phyloP scores from a whole-genome alignment of 805 yeast species.

The Middelhovenomyces tepae region DNA sequence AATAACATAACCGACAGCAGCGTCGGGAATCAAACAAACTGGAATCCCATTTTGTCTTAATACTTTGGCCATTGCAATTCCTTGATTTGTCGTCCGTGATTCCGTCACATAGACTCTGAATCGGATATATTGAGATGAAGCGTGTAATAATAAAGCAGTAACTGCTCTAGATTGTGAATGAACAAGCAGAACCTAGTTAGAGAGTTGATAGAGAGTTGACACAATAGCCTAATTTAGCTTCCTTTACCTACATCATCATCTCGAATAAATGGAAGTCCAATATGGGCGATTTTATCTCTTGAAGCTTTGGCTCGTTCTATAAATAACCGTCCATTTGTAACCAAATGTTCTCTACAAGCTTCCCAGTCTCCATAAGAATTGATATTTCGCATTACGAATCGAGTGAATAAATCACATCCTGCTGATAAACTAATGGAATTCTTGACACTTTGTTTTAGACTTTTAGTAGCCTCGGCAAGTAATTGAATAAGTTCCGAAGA shows the following conservation, averaged over 20 bases:
- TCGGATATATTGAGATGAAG: slow-evolving; percentile 68
- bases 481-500: slow-evolving; percentile 85
- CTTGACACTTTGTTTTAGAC: slow-evolving; percentile 67
- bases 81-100: slow-evolving; percentile 77
- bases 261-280: slow-evolving; percentile 80
- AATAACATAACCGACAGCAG: slow-evolving; percentile 87
- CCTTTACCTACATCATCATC: slow-evolving; percentile 73
- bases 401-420: slow-evolving; percentile 92
- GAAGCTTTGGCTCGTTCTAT: slow-evolving; percentile 87
- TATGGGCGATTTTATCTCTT: slow-evolving; percentile 76
- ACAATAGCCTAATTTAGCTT: slow-evolving; percentile 16
- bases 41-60: slow-evolving; percentile 72
- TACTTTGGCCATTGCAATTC: slow-evolving; percentile 58
- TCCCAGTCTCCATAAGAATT: slow-evolving; percentile 87
- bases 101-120: slow-evolving; percentile 90
- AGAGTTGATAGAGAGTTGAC: background rate
- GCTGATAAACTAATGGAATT: slow-evolving; percentile 92
- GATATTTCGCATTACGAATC: slow-evolving; percentile 87
- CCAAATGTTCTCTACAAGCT: slow-evolving; percentile 76
- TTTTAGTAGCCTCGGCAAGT: slow-evolving; percentile 65
- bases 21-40: slow-evolving; percentile 78
- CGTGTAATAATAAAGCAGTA: slow-evolving; percentile 60
- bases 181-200: slow-evolving; percentile 45
- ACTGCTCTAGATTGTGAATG: slow-evolving; percentile 94
- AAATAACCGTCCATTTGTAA: slow-evolving; percentile 87